Evolutionary conservation across 2,329 filamentous ascomycete genomes (phyloP), one percentile per base, ranked within the genome.

Genomic region (Ceratocystis cacaofunesta): DNA sequence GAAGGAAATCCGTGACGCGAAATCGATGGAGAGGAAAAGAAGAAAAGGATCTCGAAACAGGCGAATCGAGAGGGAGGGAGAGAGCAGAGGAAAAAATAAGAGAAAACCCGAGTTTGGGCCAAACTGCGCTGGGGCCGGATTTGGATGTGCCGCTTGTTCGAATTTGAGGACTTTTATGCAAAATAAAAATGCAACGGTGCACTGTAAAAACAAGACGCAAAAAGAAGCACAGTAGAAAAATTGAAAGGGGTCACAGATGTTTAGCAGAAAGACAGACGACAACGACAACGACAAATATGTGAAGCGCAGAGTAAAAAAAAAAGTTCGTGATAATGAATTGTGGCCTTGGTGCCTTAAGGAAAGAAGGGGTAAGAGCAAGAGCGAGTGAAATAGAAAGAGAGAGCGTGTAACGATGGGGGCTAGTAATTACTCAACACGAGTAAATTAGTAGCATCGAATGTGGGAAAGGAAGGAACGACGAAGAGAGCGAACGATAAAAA

Each of bases 81-180:
- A 48, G 28, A 50, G 36, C 36, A 50, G 19, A 60, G 30, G 46
- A 64, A 15, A 12, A 48, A 65, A 32, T 10, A 30, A 64, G 41
- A 64, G 19, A 28, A 50, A 61, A 50, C 36, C 12, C 8, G 58
- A 65, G 44, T 58, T 58, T 58, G 7, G 55, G 55, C 55, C 55
- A 58, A 58, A 58, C 55, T 58, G 55, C 55, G 55, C 55, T 58
- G 55, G 55, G 55, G n/a, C 28, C 55, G 55, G 55, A 58, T 32
- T 36, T 58, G 55, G 55, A 58, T 58, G 55, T 58, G 55, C 55
- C 55, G 55, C 55, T 58, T 36, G 55, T 58, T 58, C 55, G 55
- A 58, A 58, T 58, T 58, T 58, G 55, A 22, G 55, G 55, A 58
- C 17, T 58, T 58, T 58, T 58, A 58, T 58, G 55, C 55, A 64